Evolutionary conservation across 139 green algal genomes (phyloP), one percentile per base, ranked within the genome.

Genomic region (Chlorella sp.): DNA sequence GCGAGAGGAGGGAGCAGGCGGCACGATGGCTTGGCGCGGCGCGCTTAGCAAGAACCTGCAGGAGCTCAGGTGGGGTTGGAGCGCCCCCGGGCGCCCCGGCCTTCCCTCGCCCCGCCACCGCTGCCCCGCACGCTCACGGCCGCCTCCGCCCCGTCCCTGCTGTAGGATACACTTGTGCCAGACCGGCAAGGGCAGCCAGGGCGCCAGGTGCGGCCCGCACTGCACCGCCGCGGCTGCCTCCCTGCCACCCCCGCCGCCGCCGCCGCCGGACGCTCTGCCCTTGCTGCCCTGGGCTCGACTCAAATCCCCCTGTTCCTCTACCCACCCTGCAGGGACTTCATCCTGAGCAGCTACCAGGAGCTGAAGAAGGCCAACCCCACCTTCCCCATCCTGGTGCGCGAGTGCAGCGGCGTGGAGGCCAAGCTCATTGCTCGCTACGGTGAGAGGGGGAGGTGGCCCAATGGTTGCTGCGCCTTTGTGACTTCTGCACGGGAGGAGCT

Each of bases 301-400:
- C n/a, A n/a, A n/a, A 20, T 1, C 22, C n/a, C 34, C 26, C 19
- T 1, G 36, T 58, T 3, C 51, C 16, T 11, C 5, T 28, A 8
- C 0, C 34, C 40, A 16, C 26, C 43, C 5, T 67, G 80, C 91
- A 98, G 95, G 86, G 93, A 98, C 13, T 98, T 98, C 62, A 72
- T 98, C 2, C 34, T 94, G 4, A 84, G 85, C 41, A 94, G 92
- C 73, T 98, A 98, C 60, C 87, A 92, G 36, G 95, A 98, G 64
- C 89, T 98, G 32, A 98, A 98, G 90, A 96, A 95, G 84, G 92
- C 89, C 69, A 98, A 98, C 87, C 95, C 95, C 11, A 89, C 88
- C 22, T 95, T 98, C 60, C 95, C 95, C 26, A 94, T 98, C 72
- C 89, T 98, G 0, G 89, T 98, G 1, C 92, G 95, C 9, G 95